Evolutionary conservation across 345 rosid genomes (phyloP), one percentile per base, ranked within the genome.

Genomic region (Eucalyptus pauciflora): DNA sequence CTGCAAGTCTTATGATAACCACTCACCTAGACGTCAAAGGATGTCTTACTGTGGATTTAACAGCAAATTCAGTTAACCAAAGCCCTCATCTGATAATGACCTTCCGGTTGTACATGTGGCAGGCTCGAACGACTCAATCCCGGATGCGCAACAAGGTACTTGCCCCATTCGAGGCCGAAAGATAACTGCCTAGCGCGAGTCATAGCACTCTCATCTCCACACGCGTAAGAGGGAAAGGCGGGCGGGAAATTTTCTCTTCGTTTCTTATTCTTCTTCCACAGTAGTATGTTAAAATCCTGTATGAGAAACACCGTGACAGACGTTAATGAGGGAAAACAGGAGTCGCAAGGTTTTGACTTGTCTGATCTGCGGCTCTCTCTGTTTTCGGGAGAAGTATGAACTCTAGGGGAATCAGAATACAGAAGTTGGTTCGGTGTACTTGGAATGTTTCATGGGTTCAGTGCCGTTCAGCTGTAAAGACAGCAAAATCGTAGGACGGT

Each of bases 111-210:
- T 64, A 12, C 25, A 89, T 87, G 41, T 16, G 62, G 71, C 90
- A 93, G 94, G 91, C 87, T 95, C 7, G 91, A 94, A 48, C 92
- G 94, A 13, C 76, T 90, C 5, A 92, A 95, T 91, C 96, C 97
- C 4, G 89, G 45, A 43, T 86, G 91, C 48, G 49, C 79, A 2
- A 8, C 91, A 17, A 90, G 51, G 90, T 91, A 94, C 83, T 86
- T 95, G 51, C 96, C 97, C 9, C 96, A 95, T 92, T 2, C 96
- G 49, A 92, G 96, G 90, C 97, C 97, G 4, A 91, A 45, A 52
- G 97, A 95, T 86, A 95, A 95, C 89, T 95, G 97, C 92, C 76
- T 93, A 89, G 95, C 95, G 11, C 90, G 85, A 69, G 89, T 95
- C 86, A 90, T 69, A 49, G 83, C 64, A 18, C 46, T 89, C 86